phyloP scores from a whole-genome alignment of 1,139 yeast genomes.

The Entelexis paramagnoliae region DNA sequence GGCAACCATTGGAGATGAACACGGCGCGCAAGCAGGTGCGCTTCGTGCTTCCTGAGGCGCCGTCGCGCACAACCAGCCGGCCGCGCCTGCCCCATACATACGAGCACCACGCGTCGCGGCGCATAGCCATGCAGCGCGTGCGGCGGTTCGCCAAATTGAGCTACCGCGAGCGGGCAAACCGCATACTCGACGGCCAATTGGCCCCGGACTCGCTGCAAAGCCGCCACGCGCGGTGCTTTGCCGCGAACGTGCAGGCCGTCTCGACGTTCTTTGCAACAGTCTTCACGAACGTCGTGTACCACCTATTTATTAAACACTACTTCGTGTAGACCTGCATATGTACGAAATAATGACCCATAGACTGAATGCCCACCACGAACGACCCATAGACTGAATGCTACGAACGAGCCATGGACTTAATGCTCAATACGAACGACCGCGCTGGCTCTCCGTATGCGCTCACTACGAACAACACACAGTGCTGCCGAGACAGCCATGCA shows the following conservation, averaged over 20 bases:
- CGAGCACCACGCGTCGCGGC: slow-evolving; percentile 5
- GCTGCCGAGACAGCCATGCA: too few relatives aligned
- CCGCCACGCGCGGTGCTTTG: not conserved
- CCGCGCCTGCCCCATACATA: slow-evolving; percentile 5
- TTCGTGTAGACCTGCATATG: slow-evolving; percentile 5
- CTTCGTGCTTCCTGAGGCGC: slow-evolving; percentile 1
- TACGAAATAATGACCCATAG: not conserved
- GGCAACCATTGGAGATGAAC: not conserved
- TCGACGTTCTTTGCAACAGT: not conserved
- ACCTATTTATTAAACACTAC: slow-evolving; percentile 19
- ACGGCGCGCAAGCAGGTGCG: not conserved
- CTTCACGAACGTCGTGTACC: slow-evolving; percentile 13
- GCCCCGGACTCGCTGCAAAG: not conserved
- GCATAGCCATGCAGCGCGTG: slow-evolving; percentile 1
- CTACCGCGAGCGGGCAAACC: not conserved
- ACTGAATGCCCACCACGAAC: too few relatives aligned
- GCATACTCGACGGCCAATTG: not conserved
- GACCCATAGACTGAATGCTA: too few relatives aligned
- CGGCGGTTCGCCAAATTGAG: not conserved
- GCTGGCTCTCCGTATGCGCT: too few relatives aligned
- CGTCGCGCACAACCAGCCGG: not conserved
- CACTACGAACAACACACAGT: too few relatives aligned
- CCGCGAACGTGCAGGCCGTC: not conserved
- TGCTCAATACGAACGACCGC: too few relatives aligned
- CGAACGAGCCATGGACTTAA: too few relatives aligned